Evolutionary conservation across 2,329 filamentous ascomycete species (phyloP).

Genomic region (Macrophomina phaseolina): DNA sequence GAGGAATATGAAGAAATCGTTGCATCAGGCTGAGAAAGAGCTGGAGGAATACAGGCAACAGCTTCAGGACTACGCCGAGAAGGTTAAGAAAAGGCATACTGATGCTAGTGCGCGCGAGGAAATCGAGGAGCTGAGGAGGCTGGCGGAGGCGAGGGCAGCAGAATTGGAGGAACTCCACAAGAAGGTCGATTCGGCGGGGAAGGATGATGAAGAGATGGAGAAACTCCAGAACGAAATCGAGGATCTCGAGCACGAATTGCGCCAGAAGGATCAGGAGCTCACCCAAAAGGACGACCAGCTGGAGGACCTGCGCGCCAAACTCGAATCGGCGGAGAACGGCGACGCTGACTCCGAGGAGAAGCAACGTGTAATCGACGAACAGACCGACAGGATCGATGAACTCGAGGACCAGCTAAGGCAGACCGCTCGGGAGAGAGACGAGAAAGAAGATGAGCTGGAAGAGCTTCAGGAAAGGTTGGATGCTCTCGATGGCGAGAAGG

Average conservation of each 20-base stretch:
- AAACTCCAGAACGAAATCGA: conserved; percentile 43
- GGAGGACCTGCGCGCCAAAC: conserved; percentile 40
- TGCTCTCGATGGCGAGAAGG: conserved; percentile 43
- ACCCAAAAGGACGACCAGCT: conserved; percentile 47
- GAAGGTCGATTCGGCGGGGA: conserved; percentile 40
- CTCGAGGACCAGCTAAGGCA: conserved; percentile 40
- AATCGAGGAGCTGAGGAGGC: conserved; percentile 54
- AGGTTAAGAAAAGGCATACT: conserved; percentile 75
- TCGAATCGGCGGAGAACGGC: conserved; percentile 39
- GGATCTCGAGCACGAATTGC: conserved; percentile 41
- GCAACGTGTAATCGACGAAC: conserved; percentile 39
- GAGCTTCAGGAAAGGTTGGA: conserved; percentile 49
- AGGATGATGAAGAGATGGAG: conserved; percentile 43
- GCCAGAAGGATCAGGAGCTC: conserved; percentile 41
- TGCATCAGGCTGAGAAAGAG: conserved; percentile 82
- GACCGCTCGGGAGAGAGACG: conserved; percentile 31
- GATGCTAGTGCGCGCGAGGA: conserved; percentile 73
- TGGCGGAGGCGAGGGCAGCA: conserved; percentile 50
- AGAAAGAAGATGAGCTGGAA: conserved; percentile 52
- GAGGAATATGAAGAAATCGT: conserved; percentile 81
- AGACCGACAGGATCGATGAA: conserved; percentile 41
- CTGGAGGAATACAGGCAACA: conserved; percentile 83
- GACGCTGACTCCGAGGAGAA: conserved; percentile 40
- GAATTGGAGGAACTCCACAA: conserved; percentile 44
- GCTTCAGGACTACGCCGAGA: conserved; percentile 81